A percentile compares a stretch with the other conserved stretches of the same genome.
These are phyloP conservation scores for Chloranthus sessilifolius DNA, from an alignment of 164 flowering plant genomes.

Conservation along the genomic window DNA sequence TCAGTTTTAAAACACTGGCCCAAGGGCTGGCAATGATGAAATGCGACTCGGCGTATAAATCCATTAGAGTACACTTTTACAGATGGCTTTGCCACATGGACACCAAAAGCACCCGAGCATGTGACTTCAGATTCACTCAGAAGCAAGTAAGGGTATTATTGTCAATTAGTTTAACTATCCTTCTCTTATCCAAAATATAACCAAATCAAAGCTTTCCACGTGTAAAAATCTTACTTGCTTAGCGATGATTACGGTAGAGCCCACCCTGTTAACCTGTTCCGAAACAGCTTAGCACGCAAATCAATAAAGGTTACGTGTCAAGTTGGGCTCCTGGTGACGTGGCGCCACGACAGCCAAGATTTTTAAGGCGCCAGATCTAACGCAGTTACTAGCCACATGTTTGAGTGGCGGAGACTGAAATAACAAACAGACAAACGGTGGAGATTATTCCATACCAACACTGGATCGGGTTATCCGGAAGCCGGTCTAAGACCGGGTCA, in stretches of 20 bases:
- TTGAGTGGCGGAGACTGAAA: neutral
- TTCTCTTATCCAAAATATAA: too few species aligned
- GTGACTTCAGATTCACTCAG: too few species aligned
- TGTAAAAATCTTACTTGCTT: neutral
- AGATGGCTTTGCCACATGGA: too few species aligned
- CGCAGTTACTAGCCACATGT: conserved; percentile 4
- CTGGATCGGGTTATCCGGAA: neutral
- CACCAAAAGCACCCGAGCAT: too few species aligned
- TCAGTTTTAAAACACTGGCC: too few species aligned
- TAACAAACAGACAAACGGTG: neutral
- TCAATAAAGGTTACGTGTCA: neutral
- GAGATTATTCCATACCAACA: neutral
- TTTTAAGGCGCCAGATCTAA: neutral
- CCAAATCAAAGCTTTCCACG: too few species aligned
- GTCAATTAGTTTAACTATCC: too few species aligned
- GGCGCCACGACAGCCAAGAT: neutral
- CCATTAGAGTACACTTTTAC: too few species aligned
- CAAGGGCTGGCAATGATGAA: too few species aligned
- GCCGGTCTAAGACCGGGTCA: neutral
- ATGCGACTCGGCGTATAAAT: too few species aligned
- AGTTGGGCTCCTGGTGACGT: neutral
- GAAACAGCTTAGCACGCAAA: neutral
- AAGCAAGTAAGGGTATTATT: too few species aligned
- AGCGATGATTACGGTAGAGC: neutral
- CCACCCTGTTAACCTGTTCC: neutral